Percentiles rank a stretch among this genome's conserved stretches.
Conservation (phyloP, 768 basidiomycete genomes). For the Lactifluus echinatus region DNA sequence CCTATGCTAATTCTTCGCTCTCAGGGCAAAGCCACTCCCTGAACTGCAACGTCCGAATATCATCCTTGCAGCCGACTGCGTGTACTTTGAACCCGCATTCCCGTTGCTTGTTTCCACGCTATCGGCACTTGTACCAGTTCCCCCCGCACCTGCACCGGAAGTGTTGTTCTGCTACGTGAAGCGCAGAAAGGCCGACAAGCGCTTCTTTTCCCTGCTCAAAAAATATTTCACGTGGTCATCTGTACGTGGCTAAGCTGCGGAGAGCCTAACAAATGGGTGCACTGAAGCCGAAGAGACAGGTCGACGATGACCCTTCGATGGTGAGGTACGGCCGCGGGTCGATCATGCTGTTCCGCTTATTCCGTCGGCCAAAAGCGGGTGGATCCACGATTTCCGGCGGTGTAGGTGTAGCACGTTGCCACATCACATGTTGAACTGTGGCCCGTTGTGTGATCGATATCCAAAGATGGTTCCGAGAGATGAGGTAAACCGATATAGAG, state of each 20-base stretch:
- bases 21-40: constrained; percentile 61
- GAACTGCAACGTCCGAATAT: constrained; percentile 43
- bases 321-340: constrained; percentile 52
- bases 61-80: constrained; percentile 88
- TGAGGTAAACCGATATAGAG: neutral
- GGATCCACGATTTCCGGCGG: neutral
- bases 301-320: constrained; percentile 54
- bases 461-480: neutral
- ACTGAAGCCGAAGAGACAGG: constrained; percentile 30
- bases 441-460: neutral
- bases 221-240: constrained; percentile 70
- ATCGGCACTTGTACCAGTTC: constrained; percentile 41
- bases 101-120: constrained; percentile 79
- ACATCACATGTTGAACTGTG: neutral
- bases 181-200: constrained; percentile 84
- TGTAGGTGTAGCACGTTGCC: neutral
- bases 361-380: constrained; percentile 3
- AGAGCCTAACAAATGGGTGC: neutral
- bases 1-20: neutral
- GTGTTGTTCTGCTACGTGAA: constrained; percentile 93
- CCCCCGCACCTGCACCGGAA: constrained; percentile 35
- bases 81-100: constrained; percentile 92
- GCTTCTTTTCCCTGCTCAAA: constrained; percentile 73
- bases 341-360: constrained; percentile 54
- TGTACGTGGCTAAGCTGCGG: constrained; percentile 30